These are phyloP conservation scores for Pleurotus tuber-regium DNA, from an alignment of 768 basidiomycete species.

Conservation along the genomic window DNA sequence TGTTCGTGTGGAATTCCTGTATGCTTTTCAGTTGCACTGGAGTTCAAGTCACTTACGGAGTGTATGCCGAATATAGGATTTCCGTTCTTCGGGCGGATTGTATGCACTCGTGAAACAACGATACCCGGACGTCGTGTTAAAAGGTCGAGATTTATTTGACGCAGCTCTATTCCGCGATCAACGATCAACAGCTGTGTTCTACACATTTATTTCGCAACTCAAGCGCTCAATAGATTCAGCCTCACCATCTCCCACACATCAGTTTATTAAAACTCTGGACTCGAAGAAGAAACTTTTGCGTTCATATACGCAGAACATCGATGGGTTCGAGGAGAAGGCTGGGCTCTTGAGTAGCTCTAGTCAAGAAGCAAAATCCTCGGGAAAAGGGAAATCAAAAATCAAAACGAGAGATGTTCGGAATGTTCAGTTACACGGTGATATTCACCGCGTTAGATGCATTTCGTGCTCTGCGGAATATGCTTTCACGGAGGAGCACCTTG, in stretches of 20 bases:
- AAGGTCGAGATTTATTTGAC: constrained; percentile 95
- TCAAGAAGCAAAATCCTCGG: constrained; percentile 43
- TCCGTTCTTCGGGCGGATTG: constrained; percentile 90
- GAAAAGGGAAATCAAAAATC: constrained; percentile 72
- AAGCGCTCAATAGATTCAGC: constrained; percentile 79
- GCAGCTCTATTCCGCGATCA: constrained; percentile 86
- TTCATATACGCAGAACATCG: constrained; percentile 97
- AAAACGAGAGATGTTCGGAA: constrained; percentile 75
- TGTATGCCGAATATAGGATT: constrained; percentile 60
- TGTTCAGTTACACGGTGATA: constrained; percentile 93
- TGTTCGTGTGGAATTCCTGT: constrained; percentile 97
- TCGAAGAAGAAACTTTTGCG: constrained; percentile 80
- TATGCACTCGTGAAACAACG: constrained; percentile 87
- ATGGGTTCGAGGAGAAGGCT: constrained; percentile 83
- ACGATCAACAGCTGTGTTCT: constrained; percentile 85
- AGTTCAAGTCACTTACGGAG: not conserved
- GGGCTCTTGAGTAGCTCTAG: constrained; percentile 72
- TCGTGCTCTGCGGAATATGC: constrained; percentile 79
- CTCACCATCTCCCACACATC: constrained; percentile 83
- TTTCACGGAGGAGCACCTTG: constrained; percentile 61
- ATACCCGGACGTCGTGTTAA: constrained; percentile 79
- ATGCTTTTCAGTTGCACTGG: constrained; percentile 27
- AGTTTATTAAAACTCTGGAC: constrained; percentile 83
- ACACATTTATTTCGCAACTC: constrained; percentile 91
- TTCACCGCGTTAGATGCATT: constrained; percentile 86